Conservation (phyloP, 1,284 basidiomycete genomes). For the Tilletia caries region DNA sequence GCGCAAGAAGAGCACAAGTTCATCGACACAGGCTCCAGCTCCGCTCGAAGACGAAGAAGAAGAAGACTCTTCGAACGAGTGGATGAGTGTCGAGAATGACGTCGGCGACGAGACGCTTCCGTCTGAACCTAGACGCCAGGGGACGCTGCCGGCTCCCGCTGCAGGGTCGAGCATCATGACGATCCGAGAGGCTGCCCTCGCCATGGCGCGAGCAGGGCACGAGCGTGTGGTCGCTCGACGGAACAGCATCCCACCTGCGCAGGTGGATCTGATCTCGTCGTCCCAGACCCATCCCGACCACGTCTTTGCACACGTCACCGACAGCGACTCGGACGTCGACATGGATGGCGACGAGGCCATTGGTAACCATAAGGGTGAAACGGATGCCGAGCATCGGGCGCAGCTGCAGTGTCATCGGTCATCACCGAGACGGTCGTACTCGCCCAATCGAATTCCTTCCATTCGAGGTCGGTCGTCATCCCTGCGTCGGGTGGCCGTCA, state of each 20-base stretch:
- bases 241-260: background rate
- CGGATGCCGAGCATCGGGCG: slow-evolving; percentile 28
- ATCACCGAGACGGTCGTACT: background rate
- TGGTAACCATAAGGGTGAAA: slow-evolving; percentile 33
- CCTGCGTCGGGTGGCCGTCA: slow-evolving; percentile 2
- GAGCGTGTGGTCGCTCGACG: background rate
- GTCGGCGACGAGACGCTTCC: background rate
- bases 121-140: background rate
- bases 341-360: slow-evolving; percentile 50
- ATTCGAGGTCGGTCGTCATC: background rate
- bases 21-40: too few relatives aligned
- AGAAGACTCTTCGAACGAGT: background rate
- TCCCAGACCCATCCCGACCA: background rate
- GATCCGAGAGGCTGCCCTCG: background rate
- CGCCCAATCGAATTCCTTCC: background rate
- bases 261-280: too few relatives aligned
- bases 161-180: background rate
- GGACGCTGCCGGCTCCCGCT: background rate
- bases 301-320: background rate
- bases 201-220: slow-evolving; percentile 10
- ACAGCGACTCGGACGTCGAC: slow-evolving; percentile 24
- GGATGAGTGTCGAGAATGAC: background rate
- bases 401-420: background rate
- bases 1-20: slow-evolving; percentile 9
- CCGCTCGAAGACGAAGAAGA: background rate